Base-by-base conservation (phyloP, 768 basidiomycete genomes). In the Suillus paluster region DNA sequence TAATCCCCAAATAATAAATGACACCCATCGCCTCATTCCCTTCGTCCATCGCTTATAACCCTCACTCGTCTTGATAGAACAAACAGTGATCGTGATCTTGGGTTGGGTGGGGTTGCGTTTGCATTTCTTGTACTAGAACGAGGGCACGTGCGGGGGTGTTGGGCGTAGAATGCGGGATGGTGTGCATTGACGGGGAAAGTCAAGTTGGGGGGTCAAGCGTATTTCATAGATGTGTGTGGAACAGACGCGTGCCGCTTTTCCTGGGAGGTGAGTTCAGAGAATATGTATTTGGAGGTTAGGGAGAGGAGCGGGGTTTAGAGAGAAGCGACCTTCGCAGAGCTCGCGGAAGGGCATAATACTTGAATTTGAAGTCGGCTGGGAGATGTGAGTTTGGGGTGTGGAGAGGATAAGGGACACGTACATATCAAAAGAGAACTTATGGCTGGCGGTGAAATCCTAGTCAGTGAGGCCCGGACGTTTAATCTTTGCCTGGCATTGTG, bases 341-440 rank as follows among this genome's bases (percentile, higher is more conserved):
- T 94, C 92, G 30, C 97, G 92, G 77, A 99, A 99, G 4, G n/a
- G n/a, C n/a, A n/a, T n/a, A n/a, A n/a, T n/a, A n/a, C n/a, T n/a
- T n/a, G n/a, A n/a, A n/a, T 77, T 99, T 99, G 85, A 99, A 99
- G 76, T 99, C 97, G 78, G 67, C 94, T 96, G 44, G 23, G 54
- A 46, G 57, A 56, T 63, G 25, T 68, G 15, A 68, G 64, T 39
- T 10, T 2, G n/a, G n/a, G 38, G 49, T 60, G 23, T 38, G 23
- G 34, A 23, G 19, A 63, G 59, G 49, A n/a, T 17, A 6, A 23
- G 6, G 10, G 5, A 11, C 46, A 80, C 91, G 54, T 70, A 94
- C 93, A 99, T 94, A 75, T 99, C 97, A 72, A 99, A 99, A 1
- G 94, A 95, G 76, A 87, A 99, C 76, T 98, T 99, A 77, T 99